Evolutionary conservation across 768 basidiomycete species (phyloP).

Genomic region (Suillus discolor): DNA sequence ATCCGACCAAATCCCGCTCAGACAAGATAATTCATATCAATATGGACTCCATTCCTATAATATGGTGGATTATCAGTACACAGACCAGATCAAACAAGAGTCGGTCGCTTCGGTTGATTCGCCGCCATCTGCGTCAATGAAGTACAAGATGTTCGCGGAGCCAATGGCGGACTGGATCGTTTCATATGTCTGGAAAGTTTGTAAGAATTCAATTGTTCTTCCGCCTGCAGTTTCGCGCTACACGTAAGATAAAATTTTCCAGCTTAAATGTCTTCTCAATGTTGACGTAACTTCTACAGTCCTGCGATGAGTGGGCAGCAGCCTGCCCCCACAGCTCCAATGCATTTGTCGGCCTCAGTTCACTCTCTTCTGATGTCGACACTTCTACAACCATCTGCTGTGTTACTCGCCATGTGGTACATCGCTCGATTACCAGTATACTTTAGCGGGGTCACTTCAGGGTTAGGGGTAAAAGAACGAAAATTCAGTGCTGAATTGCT

Average conservation of each 20-base stretch:
- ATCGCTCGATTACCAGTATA: constrained; percentile 76
- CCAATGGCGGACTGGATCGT: constrained; percentile 82
- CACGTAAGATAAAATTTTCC: constrained; percentile 48
- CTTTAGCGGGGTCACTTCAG: constrained; percentile 54
- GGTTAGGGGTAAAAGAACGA: constrained; percentile 57
- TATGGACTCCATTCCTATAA: constrained; percentile 21
- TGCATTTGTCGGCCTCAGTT: constrained; percentile 55
- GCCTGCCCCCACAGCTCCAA: constrained; percentile 42
- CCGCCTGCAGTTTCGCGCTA: constrained; percentile 54
- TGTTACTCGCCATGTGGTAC: constrained; percentile 81
- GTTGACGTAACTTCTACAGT: constrained; percentile 21
- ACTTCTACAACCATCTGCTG: constrained; percentile 78
- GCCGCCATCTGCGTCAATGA: constrained; percentile 40
- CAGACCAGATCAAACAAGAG: constrained; percentile 19
- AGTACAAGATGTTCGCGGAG: constrained; percentile 74
- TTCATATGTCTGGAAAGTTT: constrained; percentile 80
- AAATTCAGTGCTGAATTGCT: constrained; percentile 67
- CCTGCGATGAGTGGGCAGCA: constrained; percentile 31
- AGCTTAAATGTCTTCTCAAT: constrained; percentile 1
- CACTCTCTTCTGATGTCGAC: constrained; percentile 79
- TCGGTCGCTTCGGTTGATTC: constrained; percentile 42
- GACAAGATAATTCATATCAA: constrained; percentile 24
- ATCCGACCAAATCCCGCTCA: constrained; percentile 24
- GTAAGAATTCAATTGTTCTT: constrained; percentile 69
- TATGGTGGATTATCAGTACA: constrained; percentile 5